Evolutionary conservation across 345 rosid genomes (phyloP).

Genomic region (Syzygium aqueum): DNA sequence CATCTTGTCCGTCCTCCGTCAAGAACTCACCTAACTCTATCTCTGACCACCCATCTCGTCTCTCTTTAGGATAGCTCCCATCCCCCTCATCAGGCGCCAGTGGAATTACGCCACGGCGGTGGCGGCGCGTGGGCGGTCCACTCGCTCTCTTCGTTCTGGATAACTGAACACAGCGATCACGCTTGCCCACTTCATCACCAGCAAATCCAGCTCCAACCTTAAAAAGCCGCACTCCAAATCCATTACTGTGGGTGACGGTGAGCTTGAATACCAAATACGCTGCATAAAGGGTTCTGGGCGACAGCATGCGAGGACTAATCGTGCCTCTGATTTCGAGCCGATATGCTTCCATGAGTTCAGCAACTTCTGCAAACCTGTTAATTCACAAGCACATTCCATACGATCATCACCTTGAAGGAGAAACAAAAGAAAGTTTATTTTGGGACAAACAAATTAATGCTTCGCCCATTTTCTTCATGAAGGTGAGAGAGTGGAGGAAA

Average conservation of each 20-base stretch:
- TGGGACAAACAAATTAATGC: not conserved
- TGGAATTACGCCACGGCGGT: not conserved
- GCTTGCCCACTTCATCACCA: not conserved
- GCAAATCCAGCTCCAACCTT: not conserved
- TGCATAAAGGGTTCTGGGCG: not conserved
- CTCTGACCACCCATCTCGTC: conserved; percentile 13
- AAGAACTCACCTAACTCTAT: conserved; percentile 20
- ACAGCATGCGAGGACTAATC: not conserved
- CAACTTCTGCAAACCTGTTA: not conserved
- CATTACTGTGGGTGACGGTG: not conserved
- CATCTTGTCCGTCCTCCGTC: conserved; percentile 4
- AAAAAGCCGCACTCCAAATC: not conserved
- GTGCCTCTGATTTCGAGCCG: not conserved
- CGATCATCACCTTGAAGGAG: not conserved
- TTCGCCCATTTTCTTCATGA: not conserved
- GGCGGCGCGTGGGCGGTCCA: too few species aligned
- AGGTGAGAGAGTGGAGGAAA: not conserved
- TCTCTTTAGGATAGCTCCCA: not conserved
- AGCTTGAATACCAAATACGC: not conserved
- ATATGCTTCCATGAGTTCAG: not conserved
- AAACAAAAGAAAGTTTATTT: not conserved
- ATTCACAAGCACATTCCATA: not conserved
- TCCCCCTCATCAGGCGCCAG: not conserved
- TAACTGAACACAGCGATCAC: not conserved
- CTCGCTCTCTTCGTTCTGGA: not conserved